Evolutionary conservation across 306 rosid genomes (phyloP), one percentile per base, ranked within the genome.

Genomic region (Neltuma alba): DNA sequence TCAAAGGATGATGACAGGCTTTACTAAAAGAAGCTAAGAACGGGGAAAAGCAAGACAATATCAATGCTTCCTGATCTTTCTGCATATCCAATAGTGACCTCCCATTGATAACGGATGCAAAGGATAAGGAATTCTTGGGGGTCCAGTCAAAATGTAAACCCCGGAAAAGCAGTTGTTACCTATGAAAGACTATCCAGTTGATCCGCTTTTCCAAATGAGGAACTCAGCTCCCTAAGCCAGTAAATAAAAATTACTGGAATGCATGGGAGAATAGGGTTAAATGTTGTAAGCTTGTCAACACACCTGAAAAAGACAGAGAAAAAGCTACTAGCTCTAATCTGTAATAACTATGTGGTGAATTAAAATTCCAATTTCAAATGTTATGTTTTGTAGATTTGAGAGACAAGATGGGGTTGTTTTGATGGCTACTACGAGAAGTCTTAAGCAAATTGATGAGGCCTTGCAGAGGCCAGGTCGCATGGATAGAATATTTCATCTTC

Each of bases 401-500:
- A 94, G 90, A 83, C 99, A 91, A 90, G 99, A 92, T 86, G 99
- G 99, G 77, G 97, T 94, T 86, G 99, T 94, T 83, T 85, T 94
- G 91, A 94, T 94, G 97, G 97, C 99, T 72, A 94, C 99, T 72
- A 92, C 99, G 14, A 88, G 92, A 88, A 92, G 91, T 87, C 94
- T 94, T 66, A 89, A 92, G 79, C 91, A 91, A 89, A 90, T 94
- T 72, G 99, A 94, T 20, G 94, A 89, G 80, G 99, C 99, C 75
- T 84, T 94, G 86, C 95, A 86, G 89, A 91, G 99, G 79, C 97
- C 99, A 82, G 99, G 99, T 31, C 94, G 99, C 67, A 94, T 94
- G 99, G 99, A 94, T 91, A 90, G 99, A 85, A 87, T 91, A 85
- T 92, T 94, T 87, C 97, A 94, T 84, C 99, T 94, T 90, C 99